These are phyloP conservation scores for Cryptococcus hybrid DNA, from an alignment of 1,284 basidiomycete species.

Conservation along the genomic window DNA sequence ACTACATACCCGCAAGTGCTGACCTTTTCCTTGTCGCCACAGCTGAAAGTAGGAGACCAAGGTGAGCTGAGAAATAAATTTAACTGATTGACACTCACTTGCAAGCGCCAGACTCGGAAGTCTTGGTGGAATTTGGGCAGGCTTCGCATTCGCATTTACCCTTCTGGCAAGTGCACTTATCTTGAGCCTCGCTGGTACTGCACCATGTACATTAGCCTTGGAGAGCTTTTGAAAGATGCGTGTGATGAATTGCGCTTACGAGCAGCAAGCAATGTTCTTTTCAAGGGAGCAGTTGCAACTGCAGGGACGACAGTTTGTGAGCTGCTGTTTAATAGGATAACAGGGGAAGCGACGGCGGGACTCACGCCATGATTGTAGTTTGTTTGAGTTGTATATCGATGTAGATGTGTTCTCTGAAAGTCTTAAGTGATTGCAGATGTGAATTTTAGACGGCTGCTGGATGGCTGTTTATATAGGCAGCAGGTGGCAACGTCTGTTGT, in stretches of 20 bases:
- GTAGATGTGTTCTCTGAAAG: too few relatives aligned
- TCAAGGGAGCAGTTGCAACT: neutral
- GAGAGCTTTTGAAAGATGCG: neutral
- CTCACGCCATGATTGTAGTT: too few relatives aligned
- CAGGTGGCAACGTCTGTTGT: too few relatives aligned
- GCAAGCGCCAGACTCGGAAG: constrained; percentile 10
- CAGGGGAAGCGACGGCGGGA: too few relatives aligned
- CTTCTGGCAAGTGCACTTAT: constrained; percentile 18
- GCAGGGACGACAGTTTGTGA: neutral
- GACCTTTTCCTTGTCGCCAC: constrained; percentile 7
- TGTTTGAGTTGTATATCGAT: too few relatives aligned
- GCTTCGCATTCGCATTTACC: constrained; percentile 21
- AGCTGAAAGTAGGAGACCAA: neutral
- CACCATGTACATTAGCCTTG: neutral
- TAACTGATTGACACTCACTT: constrained; percentile 7
- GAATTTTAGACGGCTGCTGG: too few relatives aligned
- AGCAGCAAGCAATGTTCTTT: neutral
- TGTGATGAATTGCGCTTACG: neutral
- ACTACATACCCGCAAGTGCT: constrained; percentile 2
- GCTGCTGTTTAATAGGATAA: too few relatives aligned
- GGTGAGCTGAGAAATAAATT: neutral
- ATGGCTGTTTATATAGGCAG: too few relatives aligned
- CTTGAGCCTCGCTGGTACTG: neutral
- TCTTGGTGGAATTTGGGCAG: constrained; percentile 20
- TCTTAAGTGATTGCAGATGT: too few relatives aligned